Evolutionary conservation across 73 alveolate genomes (phyloP).

Genomic region (Stentor roeselii): DNA sequence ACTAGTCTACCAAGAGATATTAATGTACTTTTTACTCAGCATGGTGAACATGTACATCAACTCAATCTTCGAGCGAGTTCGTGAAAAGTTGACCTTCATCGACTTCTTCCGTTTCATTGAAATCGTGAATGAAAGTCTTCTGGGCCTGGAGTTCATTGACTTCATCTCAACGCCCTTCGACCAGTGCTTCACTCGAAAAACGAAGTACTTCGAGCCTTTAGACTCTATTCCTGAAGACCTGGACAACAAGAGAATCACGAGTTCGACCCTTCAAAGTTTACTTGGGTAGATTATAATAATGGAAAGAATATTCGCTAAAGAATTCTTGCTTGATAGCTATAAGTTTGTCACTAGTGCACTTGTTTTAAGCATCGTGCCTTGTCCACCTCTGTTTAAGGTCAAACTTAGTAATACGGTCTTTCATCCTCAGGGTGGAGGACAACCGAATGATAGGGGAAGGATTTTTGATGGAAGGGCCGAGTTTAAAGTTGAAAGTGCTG

Average conservation of each 20-base stretch:
- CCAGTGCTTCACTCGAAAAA: neutral
- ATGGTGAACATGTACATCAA: neutral
- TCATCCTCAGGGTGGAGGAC: conserved; percentile 96
- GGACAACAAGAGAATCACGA: neutral
- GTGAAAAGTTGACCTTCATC: neutral
- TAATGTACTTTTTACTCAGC: neutral
- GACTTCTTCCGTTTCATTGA: neutral
- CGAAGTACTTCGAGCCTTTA: neutral
- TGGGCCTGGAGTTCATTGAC: conserved; percentile 5
- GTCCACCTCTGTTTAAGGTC: conserved; percentile 19
- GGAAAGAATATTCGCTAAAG: neutral
- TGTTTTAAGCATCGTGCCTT: neutral
- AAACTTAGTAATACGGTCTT: conserved; percentile 68
- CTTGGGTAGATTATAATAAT: neutral
- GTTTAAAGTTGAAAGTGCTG: conserved; percentile 40
- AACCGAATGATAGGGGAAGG: conserved; percentile 86
- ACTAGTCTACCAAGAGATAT: neutral
- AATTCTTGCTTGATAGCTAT: conserved; percentile 7
- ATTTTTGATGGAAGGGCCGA: conserved; percentile 46
- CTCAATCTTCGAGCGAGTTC: neutral
- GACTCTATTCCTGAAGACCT: neutral
- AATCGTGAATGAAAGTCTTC: neutral
- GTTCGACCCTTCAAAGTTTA: neutral
- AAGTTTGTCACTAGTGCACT: neutral
- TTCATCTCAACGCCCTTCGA: neutral